These are phyloP conservation scores for Malus hybrid DNA, from an alignment of 331 rosid species.

Conservation along the genomic window DNA sequence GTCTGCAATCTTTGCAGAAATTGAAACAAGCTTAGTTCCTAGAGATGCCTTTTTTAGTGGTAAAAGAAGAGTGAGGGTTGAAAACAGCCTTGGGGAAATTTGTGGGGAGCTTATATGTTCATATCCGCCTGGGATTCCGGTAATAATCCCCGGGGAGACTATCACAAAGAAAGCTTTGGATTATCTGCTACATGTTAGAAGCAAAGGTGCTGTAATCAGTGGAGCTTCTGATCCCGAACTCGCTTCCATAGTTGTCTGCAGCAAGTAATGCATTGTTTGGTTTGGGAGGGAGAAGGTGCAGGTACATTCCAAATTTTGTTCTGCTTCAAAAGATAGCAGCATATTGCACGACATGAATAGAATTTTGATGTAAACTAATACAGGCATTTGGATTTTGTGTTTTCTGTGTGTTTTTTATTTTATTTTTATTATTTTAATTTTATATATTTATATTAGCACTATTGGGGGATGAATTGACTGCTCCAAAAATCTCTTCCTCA, in stretches of 20 bases:
- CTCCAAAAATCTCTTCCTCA: not conserved
- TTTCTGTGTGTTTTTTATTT: no score
- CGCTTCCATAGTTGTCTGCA: slow-evolving; percentile 56
- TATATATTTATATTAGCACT: no score
- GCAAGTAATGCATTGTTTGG: slow-evolving; percentile 4
- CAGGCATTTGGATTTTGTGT: not conserved
- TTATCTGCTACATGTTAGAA: slow-evolving; percentile 48
- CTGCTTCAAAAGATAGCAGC: not conserved
- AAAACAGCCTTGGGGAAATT: slow-evolving; percentile 52
- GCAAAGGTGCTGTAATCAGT: slow-evolving; percentile 47
- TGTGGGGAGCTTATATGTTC: slow-evolving; percentile 81
- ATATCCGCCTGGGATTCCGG: slow-evolving; percentile 86
- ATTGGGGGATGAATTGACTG: not conserved
- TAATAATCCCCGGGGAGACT: slow-evolving; percentile 67
- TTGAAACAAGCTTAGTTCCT: slow-evolving; percentile 45
- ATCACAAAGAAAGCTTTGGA: slow-evolving; percentile 51
- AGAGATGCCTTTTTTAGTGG: slow-evolving; percentile 76
- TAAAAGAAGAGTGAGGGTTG: slow-evolving; percentile 46
- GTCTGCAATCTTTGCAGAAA: slow-evolving; percentile 44
- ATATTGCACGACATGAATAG: not conserved
- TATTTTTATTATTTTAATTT: no score
- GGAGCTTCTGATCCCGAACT: slow-evolving; percentile 77
- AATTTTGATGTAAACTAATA: not conserved
- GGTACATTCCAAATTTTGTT: not conserved
- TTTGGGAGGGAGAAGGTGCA: not conserved